Percentiles rank a stretch among this genome's conserved stretches.
phyloP scores from a whole-genome alignment of 352 stramenopile species.

The Phytopythium chamaehyphon region DNA sequence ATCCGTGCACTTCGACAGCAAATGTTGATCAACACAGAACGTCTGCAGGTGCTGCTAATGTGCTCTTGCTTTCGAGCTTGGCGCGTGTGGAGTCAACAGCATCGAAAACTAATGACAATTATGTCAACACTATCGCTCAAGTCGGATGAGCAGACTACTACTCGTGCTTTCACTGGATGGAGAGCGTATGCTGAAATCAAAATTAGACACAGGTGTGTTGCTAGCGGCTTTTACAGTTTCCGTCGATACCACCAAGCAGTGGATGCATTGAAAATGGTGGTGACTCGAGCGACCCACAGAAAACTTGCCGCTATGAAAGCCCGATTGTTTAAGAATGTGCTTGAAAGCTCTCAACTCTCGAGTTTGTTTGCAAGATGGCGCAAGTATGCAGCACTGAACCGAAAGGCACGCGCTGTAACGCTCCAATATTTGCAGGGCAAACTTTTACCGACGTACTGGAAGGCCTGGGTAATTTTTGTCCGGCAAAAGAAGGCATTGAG shows the following conservation, averaged over 20 bases:
- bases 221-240: constrained; percentile 17
- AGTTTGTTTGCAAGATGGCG: constrained; percentile 24
- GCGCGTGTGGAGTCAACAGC: constrained; percentile 24
- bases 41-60: constrained; percentile 52
- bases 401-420: constrained; percentile 16
- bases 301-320: constrained; percentile 8
- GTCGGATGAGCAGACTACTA: constrained; percentile 10
- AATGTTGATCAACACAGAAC: constrained; percentile 49
- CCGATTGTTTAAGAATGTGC: constrained; percentile 14
- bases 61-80: constrained; percentile 58
- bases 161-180: constrained; percentile 19
- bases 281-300: not conserved
- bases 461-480: constrained; percentile 15
- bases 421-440: constrained; percentile 20
- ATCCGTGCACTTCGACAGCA: constrained; percentile 25
- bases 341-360: constrained; percentile 10
- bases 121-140: constrained; percentile 17
- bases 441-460: constrained; percentile 25
- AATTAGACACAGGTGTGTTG: constrained; percentile 4
- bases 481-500: not conserved
- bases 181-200: constrained; percentile 7
- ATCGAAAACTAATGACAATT: constrained; percentile 22
- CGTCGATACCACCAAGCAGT: constrained; percentile 17
- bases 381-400: constrained; percentile 7
- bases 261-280: constrained; percentile 6